These are phyloP conservation scores for Suillus subluteus DNA, from an alignment of 768 basidiomycete species.

Conservation along the genomic window DNA sequence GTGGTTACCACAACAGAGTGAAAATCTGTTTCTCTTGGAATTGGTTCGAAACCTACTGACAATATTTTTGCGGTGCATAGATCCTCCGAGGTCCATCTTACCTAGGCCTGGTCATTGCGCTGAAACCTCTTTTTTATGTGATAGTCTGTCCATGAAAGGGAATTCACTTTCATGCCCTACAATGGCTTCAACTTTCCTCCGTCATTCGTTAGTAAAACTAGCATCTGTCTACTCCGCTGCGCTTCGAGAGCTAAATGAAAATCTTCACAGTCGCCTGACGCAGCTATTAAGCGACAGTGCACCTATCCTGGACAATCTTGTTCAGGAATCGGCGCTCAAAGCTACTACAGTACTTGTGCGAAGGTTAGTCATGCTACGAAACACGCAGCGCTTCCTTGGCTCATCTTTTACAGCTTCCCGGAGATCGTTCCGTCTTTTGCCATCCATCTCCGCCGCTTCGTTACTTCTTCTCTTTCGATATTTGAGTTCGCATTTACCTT, in stretches of 20 bases:
- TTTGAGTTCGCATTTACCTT: conserved; percentile 86
- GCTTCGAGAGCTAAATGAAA: conserved; percentile 64
- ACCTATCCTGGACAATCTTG: conserved; percentile 78
- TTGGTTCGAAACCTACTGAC: no score
- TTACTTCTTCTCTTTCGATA: conserved; percentile 84
- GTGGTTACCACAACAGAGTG: no score
- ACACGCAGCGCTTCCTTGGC: not conserved
- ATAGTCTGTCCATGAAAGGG: no score
- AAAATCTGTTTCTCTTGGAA: no score
- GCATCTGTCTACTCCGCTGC: conserved; percentile 81
- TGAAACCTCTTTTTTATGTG: no score
- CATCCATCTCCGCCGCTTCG: conserved; percentile 80
- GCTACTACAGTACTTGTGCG: conserved; percentile 83
- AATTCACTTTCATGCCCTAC: no score
- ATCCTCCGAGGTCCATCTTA: no score
- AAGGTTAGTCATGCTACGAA: conserved; percentile 53
- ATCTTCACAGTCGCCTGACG: conserved; percentile 69
- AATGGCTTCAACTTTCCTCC: no score
- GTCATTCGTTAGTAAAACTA: conserved; percentile 58
- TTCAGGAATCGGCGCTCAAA: conserved; percentile 90
- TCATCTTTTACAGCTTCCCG: conserved; percentile 62
- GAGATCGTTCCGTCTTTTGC: conserved; percentile 76
- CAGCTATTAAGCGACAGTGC: conserved; percentile 80
- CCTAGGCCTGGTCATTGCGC: no score
- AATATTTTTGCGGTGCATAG: no score